Evolutionary conservation across 495 filamentous ascomycete genomes (phyloP).

Genomic region (Mytilinidion resinicola): DNA sequence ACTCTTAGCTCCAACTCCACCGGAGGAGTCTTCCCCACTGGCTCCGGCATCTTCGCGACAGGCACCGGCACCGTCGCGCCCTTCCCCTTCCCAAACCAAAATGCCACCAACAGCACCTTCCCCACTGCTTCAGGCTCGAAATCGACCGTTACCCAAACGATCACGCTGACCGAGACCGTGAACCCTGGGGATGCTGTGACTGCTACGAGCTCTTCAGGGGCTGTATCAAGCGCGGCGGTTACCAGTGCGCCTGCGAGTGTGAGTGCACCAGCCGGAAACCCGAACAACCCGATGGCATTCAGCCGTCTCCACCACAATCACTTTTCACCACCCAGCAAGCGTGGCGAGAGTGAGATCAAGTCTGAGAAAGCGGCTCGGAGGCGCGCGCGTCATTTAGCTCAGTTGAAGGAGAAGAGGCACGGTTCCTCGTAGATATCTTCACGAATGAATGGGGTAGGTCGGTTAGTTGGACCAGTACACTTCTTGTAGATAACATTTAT

Average conservation of each 20-base stretch:
- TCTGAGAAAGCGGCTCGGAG: background rate
- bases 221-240: background rate
- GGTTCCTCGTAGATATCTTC: background rate
- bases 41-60: background rate
- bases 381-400: background rate
- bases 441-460: background rate
- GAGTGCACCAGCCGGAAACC: background rate
- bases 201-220: too few species aligned
- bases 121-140: background rate
- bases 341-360: background rate
- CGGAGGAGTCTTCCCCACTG: background rate
- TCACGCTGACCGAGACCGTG: conserved; percentile 1
- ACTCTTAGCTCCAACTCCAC: background rate
- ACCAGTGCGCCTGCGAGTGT: background rate
- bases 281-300: background rate
- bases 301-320: background rate
- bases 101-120: background rate
- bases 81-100: background rate
- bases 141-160: background rate
- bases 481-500: conserved; percentile 1
- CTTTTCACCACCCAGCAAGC: background rate
- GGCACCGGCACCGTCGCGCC: background rate
- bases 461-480: background rate
- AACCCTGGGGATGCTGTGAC: background rate
- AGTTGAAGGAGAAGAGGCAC: background rate